A percentile compares a stretch with the other conserved stretches of the same genome.
Evolutionary conservation across 192 early-diverging fungal genomes (phyloP).

Genomic region (Backusella parvicylindrica): DNA sequence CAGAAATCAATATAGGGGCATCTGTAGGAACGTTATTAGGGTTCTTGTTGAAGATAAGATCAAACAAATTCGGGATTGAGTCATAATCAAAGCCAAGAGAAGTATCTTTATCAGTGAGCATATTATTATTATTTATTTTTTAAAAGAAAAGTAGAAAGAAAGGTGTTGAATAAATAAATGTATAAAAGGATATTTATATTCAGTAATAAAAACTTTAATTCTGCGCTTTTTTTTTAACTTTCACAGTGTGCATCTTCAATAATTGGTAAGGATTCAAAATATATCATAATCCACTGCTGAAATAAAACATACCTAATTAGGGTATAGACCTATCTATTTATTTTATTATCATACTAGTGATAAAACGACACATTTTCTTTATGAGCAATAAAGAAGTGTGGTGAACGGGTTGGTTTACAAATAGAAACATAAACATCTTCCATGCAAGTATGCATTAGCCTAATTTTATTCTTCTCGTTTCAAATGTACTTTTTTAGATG

Average conservation of each 20-base stretch:
- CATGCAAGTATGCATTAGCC: too few relatives aligned
- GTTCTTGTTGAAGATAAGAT: background rate
- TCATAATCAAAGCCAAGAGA: background rate
- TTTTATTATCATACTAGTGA: too few relatives aligned
- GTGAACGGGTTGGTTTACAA: background rate
- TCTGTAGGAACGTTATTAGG: background rate
- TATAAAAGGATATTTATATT: background rate
- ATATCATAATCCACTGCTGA: background rate
- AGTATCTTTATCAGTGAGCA: background rate
- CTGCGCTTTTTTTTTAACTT: background rate
- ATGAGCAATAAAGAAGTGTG: background rate
- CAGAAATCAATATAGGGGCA: background rate
- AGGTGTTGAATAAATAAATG: background rate
- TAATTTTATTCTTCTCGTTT: too few relatives aligned
- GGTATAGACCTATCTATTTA: background rate
- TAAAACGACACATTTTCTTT: background rate
- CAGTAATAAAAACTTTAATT: background rate
- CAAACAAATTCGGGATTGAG: background rate
- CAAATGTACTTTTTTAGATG: too few relatives aligned
- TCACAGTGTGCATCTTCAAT: background rate
- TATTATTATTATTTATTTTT: background rate
- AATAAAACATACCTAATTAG: background rate
- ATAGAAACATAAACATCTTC: too few relatives aligned
- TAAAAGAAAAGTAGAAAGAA: background rate
- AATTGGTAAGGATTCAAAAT: background rate